Evolutionary conservation across 192 early-diverging fungal genomes (phyloP), one percentile per base, ranked within the genome.

Genomic region (Coemansia sp.): DNA sequence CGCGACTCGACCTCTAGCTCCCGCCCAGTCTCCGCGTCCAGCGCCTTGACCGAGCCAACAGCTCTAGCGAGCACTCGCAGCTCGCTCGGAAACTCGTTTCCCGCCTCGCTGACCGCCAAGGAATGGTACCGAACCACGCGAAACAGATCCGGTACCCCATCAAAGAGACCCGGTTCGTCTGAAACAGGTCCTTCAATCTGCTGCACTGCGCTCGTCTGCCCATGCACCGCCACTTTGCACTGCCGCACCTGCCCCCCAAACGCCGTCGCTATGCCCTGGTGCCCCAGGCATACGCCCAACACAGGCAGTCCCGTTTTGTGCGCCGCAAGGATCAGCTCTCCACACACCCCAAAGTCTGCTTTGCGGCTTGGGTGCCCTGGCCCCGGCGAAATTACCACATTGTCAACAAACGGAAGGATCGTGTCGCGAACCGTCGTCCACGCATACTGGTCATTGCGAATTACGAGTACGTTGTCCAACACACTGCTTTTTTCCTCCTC

Each of bases 261-360:
- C 5, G 72, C 73, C 21, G 61, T 40, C 1, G 87, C 93, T 39
- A 97, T 87, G 2, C 91, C 95, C 62, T 98, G 94, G 74, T 95
- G 92, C 0, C 96, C 96, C 37, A 98, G 81, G 74, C 96, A 98
- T 0, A 98, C 88, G 27, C 94, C 96, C 50, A 98, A 84, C 7
- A 95, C 76, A 6, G 96, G 93, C 44, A 87, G 59, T 14, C 79
- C 68, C n/a, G 42, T 27, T 2, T 68, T 54, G 27, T 85, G 44
- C 5, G 56, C 32, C 26, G 39, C 3, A 1, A 24, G 21, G 32
- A 76, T 70, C 21, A 74, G 56, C 7, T 64, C 52, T 1, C 19
- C 32, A 39, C 68, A 74, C 5, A 82, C 55, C 4, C 81, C 81
- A 46, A 82, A 71, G 29, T 82, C 88, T 15, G 73, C 76, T 7